Conservation (phyloP, 106 monocot species). For the Posidonia australis region DNA sequence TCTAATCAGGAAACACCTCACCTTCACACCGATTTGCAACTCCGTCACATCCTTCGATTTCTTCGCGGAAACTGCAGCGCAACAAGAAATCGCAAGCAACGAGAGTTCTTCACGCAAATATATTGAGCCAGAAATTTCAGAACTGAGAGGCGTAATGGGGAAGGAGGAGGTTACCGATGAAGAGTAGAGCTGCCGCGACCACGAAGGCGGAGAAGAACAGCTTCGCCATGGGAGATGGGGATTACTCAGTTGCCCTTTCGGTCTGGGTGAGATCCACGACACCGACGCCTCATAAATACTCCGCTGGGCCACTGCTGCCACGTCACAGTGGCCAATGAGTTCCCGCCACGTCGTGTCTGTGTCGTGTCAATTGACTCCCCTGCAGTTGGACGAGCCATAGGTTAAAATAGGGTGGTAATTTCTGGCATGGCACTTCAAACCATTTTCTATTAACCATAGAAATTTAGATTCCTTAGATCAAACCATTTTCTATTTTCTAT, state of each 20-base stretch:
- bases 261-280: not conserved
- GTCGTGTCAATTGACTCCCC: too few relatives aligned
- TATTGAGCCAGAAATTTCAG: not conserved
- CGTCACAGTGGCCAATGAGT: not conserved
- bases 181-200: not conserved
- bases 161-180: not conserved
- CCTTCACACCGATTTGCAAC: conserved; percentile 99
- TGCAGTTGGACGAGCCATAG: too few relatives aligned
- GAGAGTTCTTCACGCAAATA: not conserved
- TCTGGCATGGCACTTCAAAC: too few relatives aligned
- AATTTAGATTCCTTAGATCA: too few relatives aligned
- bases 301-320: not conserved
- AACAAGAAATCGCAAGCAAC: not conserved
- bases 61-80: conserved; percentile 83
- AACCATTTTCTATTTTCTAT: too few relatives aligned
- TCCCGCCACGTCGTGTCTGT: not conserved
- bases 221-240: not conserved
- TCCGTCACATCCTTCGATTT: conserved; percentile 78
- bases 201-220: conserved; percentile 3
- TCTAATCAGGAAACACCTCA: conserved; percentile 9
- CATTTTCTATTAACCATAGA: too few relatives aligned
- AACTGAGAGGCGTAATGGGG: not conserved
- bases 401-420: too few relatives aligned
- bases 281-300: not conserved
- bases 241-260: not conserved